phyloP scores from a whole-genome alignment of 805 yeast genomes.

The Ogataea parapolymorpha region DNA sequence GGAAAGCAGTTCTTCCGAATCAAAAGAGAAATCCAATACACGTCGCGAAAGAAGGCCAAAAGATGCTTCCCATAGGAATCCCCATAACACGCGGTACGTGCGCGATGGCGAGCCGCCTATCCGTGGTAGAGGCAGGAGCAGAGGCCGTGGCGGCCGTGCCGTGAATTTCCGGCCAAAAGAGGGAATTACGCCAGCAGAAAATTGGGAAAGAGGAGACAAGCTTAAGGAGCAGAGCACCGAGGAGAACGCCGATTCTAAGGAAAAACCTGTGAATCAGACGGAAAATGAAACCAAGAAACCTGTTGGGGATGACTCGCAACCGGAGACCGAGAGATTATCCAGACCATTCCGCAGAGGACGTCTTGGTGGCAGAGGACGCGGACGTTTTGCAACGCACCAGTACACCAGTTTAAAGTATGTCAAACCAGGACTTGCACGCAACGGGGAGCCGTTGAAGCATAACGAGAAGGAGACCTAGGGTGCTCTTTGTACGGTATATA shows the following conservation, averaged over 20 bases:
- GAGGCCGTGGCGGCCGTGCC: constrained; percentile 1
- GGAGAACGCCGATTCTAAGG: neutral
- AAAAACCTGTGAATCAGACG: neutral
- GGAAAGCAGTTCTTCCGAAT: neutral
- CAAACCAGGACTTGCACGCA: constrained; percentile 26
- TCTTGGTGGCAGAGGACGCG: constrained; percentile 12
- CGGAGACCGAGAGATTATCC: neutral
- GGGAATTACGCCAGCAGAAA: neutral
- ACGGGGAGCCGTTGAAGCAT: constrained; percentile 16
- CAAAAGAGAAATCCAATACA: neutral
- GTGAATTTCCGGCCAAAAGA: neutral
- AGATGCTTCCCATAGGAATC: neutral
- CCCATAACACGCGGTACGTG: constrained; percentile 2
- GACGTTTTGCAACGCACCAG: constrained; percentile 12
- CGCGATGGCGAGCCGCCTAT: constrained; percentile 7
- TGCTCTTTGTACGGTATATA: constrained; percentile 2
- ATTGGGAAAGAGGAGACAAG: constrained; percentile 13
- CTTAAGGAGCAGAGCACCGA: constrained; percentile 4
- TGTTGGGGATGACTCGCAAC: constrained; percentile 1
- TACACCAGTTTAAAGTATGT: constrained; percentile 23
- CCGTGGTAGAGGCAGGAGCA: constrained; percentile 3
- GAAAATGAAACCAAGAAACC: neutral
- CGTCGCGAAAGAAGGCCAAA: constrained; percentile 6
- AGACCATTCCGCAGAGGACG: neutral
- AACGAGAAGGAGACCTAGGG: neutral